Evolutionary conservation across 169 alveolate genomes (phyloP).

Genomic region (Cryptosporidium ryanae): DNA sequence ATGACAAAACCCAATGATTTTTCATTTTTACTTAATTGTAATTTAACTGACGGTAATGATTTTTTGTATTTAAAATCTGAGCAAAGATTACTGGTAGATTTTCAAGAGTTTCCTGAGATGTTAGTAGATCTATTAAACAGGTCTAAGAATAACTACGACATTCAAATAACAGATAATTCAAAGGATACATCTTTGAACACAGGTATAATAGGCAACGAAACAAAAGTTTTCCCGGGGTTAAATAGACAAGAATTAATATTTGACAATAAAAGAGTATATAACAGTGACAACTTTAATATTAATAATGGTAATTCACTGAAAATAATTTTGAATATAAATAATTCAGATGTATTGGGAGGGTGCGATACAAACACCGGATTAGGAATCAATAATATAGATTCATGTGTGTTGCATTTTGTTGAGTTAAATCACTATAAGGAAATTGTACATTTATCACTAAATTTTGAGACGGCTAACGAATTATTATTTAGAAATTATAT

Average conservation of each 20-base stretch:
- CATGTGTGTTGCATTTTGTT: slow-evolving; percentile 40
- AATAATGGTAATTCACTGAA: slow-evolving; percentile 30
- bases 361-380: slow-evolving; percentile 28
- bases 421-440: slow-evolving; percentile 66
- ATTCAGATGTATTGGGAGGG: slow-evolving; percentile 6
- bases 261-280: no score
- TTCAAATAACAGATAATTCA: not conserved
- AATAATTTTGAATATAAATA: slow-evolving; percentile 13
- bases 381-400: slow-evolving; percentile 3
- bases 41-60: slow-evolving; percentile 63
- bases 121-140: slow-evolving; percentile 58
- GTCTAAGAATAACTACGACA: not conserved
- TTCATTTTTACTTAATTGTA: slow-evolving; percentile 28
- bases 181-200: not conserved
- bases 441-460: slow-evolving; percentile 58
- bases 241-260: not conserved
- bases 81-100: slow-evolving; percentile 77
- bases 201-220: not conserved
- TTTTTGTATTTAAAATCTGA: slow-evolving; percentile 75
- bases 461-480: slow-evolving; percentile 60
- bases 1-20: slow-evolving; percentile 67
- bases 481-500: slow-evolving; percentile 26
- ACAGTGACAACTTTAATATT: not conserved
- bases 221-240: not conserved
- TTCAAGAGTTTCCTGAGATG: slow-evolving; percentile 75